phyloP scores from a whole-genome alignment of 441 rosid species.

The Brassica hybrid region DNA sequence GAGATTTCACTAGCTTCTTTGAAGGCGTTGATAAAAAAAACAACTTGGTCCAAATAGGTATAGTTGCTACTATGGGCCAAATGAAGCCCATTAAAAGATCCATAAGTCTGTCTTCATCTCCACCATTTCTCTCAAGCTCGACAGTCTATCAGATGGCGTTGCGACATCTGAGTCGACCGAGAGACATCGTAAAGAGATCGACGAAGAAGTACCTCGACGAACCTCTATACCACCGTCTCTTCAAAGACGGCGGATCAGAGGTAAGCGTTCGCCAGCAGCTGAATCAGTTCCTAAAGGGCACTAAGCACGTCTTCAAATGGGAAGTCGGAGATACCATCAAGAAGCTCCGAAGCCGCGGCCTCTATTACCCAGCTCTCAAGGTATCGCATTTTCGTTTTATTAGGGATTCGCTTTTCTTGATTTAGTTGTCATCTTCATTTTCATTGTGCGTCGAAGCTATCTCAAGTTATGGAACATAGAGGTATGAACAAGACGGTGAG shows the following conservation, averaged over 20 bases:
- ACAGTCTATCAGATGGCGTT: constrained; percentile 40
- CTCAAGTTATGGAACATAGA: constrained; percentile 69
- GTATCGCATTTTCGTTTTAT: constrained; percentile 24
- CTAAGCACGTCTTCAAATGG: constrained; percentile 92
- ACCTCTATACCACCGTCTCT: constrained; percentile 68
- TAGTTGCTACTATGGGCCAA: constrained; percentile 9
- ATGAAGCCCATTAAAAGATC: constrained; percentile 20
- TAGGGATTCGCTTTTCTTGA: no score
- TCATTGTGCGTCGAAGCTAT: constrained; percentile 34
- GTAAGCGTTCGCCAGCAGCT: constrained; percentile 65
- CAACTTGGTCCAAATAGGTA: neutral
- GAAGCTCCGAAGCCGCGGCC: constrained; percentile 78
- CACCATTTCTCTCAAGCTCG: neutral
- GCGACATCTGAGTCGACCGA: constrained; percentile 43
- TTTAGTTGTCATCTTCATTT: no score
- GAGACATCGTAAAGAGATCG: constrained; percentile 33
- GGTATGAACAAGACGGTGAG: constrained; percentile 91
- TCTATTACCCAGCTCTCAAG: constrained; percentile 86
- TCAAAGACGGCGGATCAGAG: constrained; percentile 78
- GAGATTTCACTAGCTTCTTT: neutral
- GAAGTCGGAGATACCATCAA: constrained; percentile 84
- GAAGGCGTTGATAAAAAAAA: no score
- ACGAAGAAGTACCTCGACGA: constrained; percentile 76
- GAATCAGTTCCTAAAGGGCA: constrained; percentile 77
- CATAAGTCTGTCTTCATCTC: neutral